Base-by-base conservation (phyloP, 441 rosid genomes). In the Populus tomentosa region DNA sequence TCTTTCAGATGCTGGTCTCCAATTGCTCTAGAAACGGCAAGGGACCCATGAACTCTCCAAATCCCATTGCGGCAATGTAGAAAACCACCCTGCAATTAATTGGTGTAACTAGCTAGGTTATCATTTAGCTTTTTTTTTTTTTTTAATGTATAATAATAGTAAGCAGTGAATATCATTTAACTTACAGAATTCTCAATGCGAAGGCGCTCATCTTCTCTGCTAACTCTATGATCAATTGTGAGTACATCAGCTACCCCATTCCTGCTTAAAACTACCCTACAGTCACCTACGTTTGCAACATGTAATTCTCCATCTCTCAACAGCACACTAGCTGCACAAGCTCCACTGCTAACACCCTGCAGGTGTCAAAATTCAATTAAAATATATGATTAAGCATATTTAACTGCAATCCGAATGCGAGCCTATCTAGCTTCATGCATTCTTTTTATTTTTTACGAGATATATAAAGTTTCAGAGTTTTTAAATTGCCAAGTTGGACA, bases 41-140 rank as follows among this genome's bases (percentile, higher is more conserved):
- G 86, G 20, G 88, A 80, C 0, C 88, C 91, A 20, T 88, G 86
- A 53, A 88, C 87, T 81, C 91, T 78, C 85, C 88, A 85, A 10
- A 80, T 79, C 59, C 90, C 90, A 64, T 82, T 84, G 14, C 81
- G 76, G 70, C 77, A 75, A 67, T 81, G 79, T 9, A 88, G 84
- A 75, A 73, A 88, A 7, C 89, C 91, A 7, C 91, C 91, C 91
- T 88, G 84, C 71, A n/a, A n/a, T 21, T 8, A 5, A 2, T 14
- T 65, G 32, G 26, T 65, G 30, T 21, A 64, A 26, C 8, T 21
- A 21, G 10, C 30, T 62, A 33, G 14, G 0, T 61, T 61, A 9
- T 10, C 0, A 21, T 21, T 61, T 21, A 21, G 6, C 0, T 21
- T 61, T 21, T 10, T 21, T 61, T n/a, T 61, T 8, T 21, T 9